phyloP scores from a whole-genome alignment of 441 rosid genomes.

The Arabidopsis hybrid region DNA sequence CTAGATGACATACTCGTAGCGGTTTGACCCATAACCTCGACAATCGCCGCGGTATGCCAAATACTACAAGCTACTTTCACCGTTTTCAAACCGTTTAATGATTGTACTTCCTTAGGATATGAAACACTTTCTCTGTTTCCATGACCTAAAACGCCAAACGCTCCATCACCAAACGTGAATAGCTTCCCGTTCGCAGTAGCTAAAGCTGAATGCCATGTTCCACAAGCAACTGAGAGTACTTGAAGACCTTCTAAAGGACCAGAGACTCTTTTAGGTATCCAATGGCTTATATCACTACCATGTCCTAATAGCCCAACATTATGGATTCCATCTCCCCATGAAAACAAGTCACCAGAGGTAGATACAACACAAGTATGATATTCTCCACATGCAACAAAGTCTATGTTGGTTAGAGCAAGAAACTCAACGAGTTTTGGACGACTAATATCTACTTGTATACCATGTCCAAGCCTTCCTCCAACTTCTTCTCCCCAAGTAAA shows the following conservation, averaged over 20 bases:
- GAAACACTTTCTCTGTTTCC: constrained; percentile 75
- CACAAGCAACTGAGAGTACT: constrained; percentile 85
- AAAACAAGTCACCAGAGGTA: constrained; percentile 75
- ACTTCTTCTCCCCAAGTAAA: constrained; percentile 97
- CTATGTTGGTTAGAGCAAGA: constrained; percentile 77
- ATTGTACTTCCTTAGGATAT: constrained; percentile 79
- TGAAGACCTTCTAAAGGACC: constrained; percentile 89
- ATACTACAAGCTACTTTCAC: constrained; percentile 88
- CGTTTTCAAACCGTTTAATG: constrained; percentile 73
- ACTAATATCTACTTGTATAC: constrained; percentile 66
- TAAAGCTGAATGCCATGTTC: constrained; percentile 92
- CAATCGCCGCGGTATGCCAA: constrained; percentile 97
- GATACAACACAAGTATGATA: constrained; percentile 87
- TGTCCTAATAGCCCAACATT: constrained; percentile 94
- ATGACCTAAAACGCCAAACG: constrained; percentile 84
- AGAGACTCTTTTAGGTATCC: constrained; percentile 91
- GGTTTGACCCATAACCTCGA: constrained; percentile 72
- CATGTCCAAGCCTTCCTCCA: constrained; percentile 97
- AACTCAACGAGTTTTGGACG: constrained; percentile 83
- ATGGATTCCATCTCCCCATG: constrained; percentile 95
- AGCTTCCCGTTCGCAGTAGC: constrained; percentile 79
- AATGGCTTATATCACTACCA: constrained; percentile 81
- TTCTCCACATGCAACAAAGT: constrained; percentile 83
- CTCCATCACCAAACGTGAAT: constrained; percentile 92
- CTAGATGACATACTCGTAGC: constrained; percentile 64